Evolutionary conservation across 805 yeast genomes (phyloP).

Genomic region (Metschnikowia borealis): DNA sequence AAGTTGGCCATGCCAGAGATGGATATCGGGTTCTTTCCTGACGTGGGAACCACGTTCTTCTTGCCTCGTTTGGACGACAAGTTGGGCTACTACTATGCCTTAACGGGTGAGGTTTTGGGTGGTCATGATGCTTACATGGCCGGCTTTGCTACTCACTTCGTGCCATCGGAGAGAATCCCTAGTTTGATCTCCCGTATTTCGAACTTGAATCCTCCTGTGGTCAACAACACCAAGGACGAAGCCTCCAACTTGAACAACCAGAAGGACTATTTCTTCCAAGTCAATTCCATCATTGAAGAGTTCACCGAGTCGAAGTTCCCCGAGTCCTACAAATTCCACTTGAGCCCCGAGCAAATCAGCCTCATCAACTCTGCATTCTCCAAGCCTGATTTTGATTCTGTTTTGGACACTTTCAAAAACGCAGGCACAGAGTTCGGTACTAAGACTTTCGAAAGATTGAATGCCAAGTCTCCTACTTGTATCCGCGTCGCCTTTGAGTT

Average conservation of each 20-base stretch:
- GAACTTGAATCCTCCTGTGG: slow-evolving; percentile 47
- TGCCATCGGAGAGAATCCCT: slow-evolving; percentile 60
- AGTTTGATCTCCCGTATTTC: slow-evolving; percentile 64
- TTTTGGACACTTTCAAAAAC: slow-evolving; percentile 47
- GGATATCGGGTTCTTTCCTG: slow-evolving; percentile 94
- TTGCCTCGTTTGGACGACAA: slow-evolving; percentile 78
- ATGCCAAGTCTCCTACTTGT: slow-evolving; percentile 72
- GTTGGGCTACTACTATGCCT: slow-evolving; percentile 78
- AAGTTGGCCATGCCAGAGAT: slow-evolving; percentile 97
- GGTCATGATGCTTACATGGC: slow-evolving; percentile 80
- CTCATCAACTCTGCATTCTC: slow-evolving; percentile 70
- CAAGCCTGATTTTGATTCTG: slow-evolving; percentile 48
- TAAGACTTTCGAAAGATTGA: slow-evolving; percentile 51
- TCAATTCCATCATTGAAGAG: slow-evolving; percentile 75
- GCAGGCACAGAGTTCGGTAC: slow-evolving; percentile 66
- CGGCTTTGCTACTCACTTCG: slow-evolving; percentile 90
- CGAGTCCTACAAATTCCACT: slow-evolving; percentile 54
- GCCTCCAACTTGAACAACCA: slow-evolving; percentile 20
- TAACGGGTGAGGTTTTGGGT: slow-evolving; percentile 74
- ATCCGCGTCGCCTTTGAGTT: slow-evolving; percentile 68
- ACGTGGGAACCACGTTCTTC: slow-evolving; percentile 91
- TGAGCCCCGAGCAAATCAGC: slow-evolving; percentile 50
- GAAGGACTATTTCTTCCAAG: slow-evolving; percentile 48
- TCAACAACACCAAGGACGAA: slow-evolving; percentile 24
- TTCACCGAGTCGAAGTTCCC: slow-evolving; percentile 65